phyloP scores from a whole-genome alignment of 805 yeast genomes.

The Lipomyces japonicus region DNA sequence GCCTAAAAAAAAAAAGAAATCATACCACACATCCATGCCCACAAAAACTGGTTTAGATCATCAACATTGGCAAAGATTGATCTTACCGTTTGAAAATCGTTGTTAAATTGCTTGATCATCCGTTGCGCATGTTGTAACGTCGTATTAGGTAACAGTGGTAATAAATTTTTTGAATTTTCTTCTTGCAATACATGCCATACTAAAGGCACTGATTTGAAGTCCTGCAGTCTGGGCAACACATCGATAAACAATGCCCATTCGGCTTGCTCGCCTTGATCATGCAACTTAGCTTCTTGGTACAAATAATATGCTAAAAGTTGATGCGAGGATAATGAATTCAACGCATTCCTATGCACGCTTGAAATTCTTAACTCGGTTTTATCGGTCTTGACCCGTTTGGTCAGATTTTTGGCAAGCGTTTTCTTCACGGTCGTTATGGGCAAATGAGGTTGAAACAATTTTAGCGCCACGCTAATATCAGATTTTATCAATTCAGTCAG shows the following conservation, averaged over 20 bases:
- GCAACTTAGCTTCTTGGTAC: conserved; percentile 1
- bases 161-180: not conserved
- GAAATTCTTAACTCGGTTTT: not conserved
- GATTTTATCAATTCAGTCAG: not conserved
- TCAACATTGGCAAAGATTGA: not conserved
- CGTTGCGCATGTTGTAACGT: conserved; percentile 8
- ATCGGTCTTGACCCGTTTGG: not conserved
- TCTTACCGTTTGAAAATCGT: conserved; percentile 45
- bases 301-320: conserved; percentile 31
- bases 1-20: not conserved
- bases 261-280: conserved; percentile 34
- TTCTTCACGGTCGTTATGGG: not conserved
- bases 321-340: conserved; percentile 27
- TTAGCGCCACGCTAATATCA: not conserved
- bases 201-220: conserved; percentile 57
- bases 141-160: not conserved
- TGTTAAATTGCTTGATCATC: conserved; percentile 36
- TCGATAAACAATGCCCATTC: conserved; percentile 69
- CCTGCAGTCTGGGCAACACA: conserved; percentile 55
- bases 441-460: not conserved
- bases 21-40: conserved; percentile 68
- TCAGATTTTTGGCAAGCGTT: not conserved
- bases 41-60: conserved; percentile 41
- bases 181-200: conserved; percentile 46
- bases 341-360: too few relatives aligned